Evolutionary conservation across 805 yeast species (phyloP), one percentile per base, ranked within the genome.

Genomic region (Zygoascus ofunaensis): DNA sequence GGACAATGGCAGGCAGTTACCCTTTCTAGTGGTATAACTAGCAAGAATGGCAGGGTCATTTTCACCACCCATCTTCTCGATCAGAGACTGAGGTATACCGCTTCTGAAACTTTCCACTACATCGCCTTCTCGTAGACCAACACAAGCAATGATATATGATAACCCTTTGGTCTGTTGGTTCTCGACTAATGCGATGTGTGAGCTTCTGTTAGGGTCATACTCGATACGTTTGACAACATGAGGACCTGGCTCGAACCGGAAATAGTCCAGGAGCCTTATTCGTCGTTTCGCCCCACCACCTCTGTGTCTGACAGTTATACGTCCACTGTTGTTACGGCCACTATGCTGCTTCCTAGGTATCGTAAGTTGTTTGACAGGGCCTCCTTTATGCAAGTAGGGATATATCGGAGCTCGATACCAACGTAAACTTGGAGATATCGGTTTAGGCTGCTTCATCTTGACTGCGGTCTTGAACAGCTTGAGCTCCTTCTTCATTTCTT

Each of bases 241-340:
- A 37, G 72, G 74, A 22, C 97, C 97, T 1, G 79, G 65, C 2
- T 62, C 73, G 34, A 62, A 56, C 58, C 98, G 76, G 55, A 71
- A 67, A 57, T 80, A 80, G 64, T 92, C 98, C 19, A 92, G 73
- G 28, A 85, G 62, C 56, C 98, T 77, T 34, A 85, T 73, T 64
- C 98, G 78, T 58, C 90, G 80, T 63, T 84, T 85, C 62, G 84
- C 92, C 30, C 97, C 97, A 57, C 98, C 98, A 62, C 97, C 98
- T 63, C 94, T 79, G 63, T 92, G 96, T 61, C 98, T 78, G 39
- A 86, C 82, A 3, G 95, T 87, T 56, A 92, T 86, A 54, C 76
- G 74, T 53, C 98, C 98, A 3, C 82, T 70, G 64, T 82, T 72
- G 63, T 90, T 89, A 69, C 98, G 80, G 52, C 98, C 98, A 43